Percentiles rank a stretch among this genome's conserved stretches.
Evolutionary conservation across 2,329 filamentous ascomycete genomes (phyloP).

Genomic region (Penicillium brasilianum): DNA sequence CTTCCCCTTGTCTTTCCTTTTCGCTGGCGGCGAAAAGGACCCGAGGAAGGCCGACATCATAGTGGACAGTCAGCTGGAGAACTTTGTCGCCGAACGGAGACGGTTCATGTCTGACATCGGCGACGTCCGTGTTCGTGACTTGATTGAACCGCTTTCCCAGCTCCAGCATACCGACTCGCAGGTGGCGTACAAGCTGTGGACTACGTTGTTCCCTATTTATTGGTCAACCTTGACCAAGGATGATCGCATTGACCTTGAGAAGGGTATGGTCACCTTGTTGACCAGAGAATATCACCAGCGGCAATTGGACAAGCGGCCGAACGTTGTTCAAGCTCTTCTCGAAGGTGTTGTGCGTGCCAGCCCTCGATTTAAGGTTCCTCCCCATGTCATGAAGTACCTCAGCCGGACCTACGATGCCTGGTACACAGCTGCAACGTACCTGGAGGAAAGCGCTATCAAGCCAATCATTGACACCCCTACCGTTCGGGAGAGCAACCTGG

Average conservation of each 20-base stretch:
- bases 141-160: conserved; percentile 88
- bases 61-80: conserved; percentile 80
- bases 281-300: conserved; percentile 95
- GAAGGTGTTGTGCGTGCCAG: conserved; percentile 83
- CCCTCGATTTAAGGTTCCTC: conserved; percentile 89
- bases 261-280: conserved; percentile 84
- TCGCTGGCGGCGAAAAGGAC: conserved; percentile 75
- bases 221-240: conserved; percentile 89
- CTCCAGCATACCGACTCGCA: conserved; percentile 86
- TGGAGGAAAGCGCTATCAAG: conserved; percentile 85
- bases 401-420: conserved; percentile 94
- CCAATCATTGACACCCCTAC: conserved; percentile 82
- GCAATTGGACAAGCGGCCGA: conserved; percentile 92
- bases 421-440: conserved; percentile 90
- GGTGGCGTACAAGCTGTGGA: conserved; percentile 88
- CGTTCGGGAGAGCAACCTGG: conserved; percentile 90
- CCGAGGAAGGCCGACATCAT: conserved; percentile 66
- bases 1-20: conserved; percentile 74
- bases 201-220: conserved; percentile 86
- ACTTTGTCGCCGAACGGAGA: conserved; percentile 75
- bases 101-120: conserved; percentile 83
- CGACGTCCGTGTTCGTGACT: conserved; percentile 83
- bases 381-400: conserved; percentile 94
- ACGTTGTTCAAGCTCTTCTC: conserved; percentile 90
- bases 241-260: conserved; percentile 86